Base-by-base conservation (phyloP, 2,329 filamentous ascomycete genomes). In the Paramyrothecium sp. region DNA sequence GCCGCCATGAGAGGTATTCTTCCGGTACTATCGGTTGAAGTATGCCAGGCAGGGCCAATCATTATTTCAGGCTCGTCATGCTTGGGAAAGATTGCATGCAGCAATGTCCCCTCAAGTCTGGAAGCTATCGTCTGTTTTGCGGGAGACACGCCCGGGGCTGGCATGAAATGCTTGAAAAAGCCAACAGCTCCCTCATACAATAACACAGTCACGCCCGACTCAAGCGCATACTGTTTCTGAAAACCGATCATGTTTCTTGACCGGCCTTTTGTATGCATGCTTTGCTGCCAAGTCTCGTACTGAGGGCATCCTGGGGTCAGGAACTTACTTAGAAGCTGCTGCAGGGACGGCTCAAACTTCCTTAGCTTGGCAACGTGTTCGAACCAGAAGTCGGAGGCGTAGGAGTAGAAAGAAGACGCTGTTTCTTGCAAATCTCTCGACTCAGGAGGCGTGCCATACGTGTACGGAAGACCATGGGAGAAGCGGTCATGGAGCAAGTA, bases 1-100 rank as follows among this genome's bases (percentile, higher is more conserved):
- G 63, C 64, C 30, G 54, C 50, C 59, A 65, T 64, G 2, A 66
- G 48, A 3, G 56, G 26, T 2, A 56, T 60, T 16, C 62, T 55
- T 2, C 57, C 56, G 11, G 21, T 16, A 2, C 48, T 11, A 2
- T 54, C 55, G 13, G 7, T 56, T 13, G 56, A 44, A 5, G 48
- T 41, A 3, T 46, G 47, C 57, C 55, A 59, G 5, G 41, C 22
- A 17, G 22, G 22, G n/a, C n/a, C n/a, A 16, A 34, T 3, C 30
- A 51, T 1, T 19, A 38, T 17, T n/a, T 19, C 12, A 7, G 30
- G 30, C 4, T 38, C 19, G 19, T 38, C 3, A 3, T 53, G 30
- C 30, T 20, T 41, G 26, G 26, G 26, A 10, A 30, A 30, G 26
- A 30, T 30, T 41, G 30, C 19, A n/a, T 41, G n/a, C 30, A 41